Evolutionary conservation across 1,139 yeast species (phyloP).

Genomic region (Lodderomyces margitis): DNA sequence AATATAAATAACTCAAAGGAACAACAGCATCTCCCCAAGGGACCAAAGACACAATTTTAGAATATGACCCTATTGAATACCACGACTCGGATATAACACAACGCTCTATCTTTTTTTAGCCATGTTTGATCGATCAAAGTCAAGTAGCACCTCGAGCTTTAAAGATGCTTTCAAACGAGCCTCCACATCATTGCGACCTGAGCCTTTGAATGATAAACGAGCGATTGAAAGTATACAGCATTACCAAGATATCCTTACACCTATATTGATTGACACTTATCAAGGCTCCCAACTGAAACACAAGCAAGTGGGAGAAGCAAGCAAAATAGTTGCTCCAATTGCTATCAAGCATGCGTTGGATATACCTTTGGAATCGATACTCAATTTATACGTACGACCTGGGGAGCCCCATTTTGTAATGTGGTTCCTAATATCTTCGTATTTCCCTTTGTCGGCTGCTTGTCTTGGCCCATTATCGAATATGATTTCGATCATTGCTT

Average conservation of each 20-base stretch:
- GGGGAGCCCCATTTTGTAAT: constrained; percentile 47
- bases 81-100: neutral
- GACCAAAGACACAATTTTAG: neutral
- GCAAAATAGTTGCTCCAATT: constrained; percentile 16
- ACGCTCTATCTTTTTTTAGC: neutral
- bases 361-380: constrained; percentile 33
- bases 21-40: neutral
- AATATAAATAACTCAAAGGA: too few relatives aligned
- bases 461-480: constrained; percentile 78
- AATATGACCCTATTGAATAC: neutral
- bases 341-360: constrained; percentile 25
- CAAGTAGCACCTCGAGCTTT: neutral
- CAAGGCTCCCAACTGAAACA: constrained; percentile 1
- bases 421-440: constrained; percentile 64
- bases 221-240: constrained; percentile 8
- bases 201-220: constrained; percentile 5
- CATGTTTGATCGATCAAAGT: neutral
- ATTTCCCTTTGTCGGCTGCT: constrained; percentile 71
- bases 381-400: constrained; percentile 37
- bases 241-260: constrained; percentile 19
- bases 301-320: neutral
- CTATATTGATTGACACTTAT: constrained; percentile 12
- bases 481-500: constrained; percentile 66
- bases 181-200: constrained; percentile 9
- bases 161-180: constrained; percentile 8